Evolutionary conservation across 495 filamentous ascomycete genomes (phyloP), one percentile per base, ranked within the genome.

Genomic region (Xylaria bambusicola): DNA sequence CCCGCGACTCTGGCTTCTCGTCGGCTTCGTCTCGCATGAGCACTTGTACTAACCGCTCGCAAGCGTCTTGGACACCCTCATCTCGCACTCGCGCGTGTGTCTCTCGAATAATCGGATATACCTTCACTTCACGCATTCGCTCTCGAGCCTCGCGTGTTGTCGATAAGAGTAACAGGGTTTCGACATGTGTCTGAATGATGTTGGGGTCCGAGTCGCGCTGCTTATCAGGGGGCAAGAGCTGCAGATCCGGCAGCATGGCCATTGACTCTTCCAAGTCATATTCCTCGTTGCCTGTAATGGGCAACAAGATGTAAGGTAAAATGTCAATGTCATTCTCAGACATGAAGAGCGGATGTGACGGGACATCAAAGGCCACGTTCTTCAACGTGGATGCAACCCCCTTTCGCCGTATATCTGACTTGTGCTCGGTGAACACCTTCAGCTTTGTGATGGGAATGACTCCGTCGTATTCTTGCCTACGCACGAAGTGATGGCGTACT

Each of bases 381-480:
- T 97, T 97, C 64, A 98, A 90, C 15, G 89, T 89, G 26, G 85
- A 89, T n/a, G 95, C 93, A 27, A 96, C 91, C 8, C 94, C 94
- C 63, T 89, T 92, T 57, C 93, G 79, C 55, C 93, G 84, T 27
- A 96, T 82, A 27, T 83, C 75, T 20, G 89, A 89, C 60, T 83
- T 78, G 71, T 97, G 91, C 73, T 94, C 91, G 2, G 93, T 97
- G 73, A 98, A 97, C 38, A 97, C 91, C 35, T 86, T 87, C 47
- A 97, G 77, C 76, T 97, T 97, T 46, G 88, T 89, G 54, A 93
- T 77, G 1, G 93, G 91, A 7, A 96, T 81, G n/a, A 92, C 82
- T 2, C 67, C 75, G 69, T 95, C 91, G 69, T 95, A 92, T 7
- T 82, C 79, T 65, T 92, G 90, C 50, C 79, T 82, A 2, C 75